Base-by-base conservation (phyloP, 1,284 basidiomycete genomes). In the Sporisorium graminicola region DNA sequence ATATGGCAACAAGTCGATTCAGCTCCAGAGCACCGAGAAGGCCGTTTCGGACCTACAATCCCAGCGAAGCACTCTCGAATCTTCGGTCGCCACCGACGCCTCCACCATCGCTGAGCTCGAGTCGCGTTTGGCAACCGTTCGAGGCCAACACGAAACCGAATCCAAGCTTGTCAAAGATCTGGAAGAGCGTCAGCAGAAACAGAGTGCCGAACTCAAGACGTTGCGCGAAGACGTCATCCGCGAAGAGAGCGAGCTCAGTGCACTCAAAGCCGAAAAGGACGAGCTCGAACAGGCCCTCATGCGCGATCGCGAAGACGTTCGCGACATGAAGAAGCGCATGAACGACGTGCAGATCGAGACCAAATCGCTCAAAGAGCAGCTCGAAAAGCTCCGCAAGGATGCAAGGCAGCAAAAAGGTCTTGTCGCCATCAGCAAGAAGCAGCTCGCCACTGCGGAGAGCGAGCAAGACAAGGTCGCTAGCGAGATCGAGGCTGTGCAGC, bases 321-420 rank as follows among this genome's bases (percentile, higher is more conserved):
- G 96, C 44, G 93, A 91, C 31, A 87, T 98, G 69, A 92, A 98
- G 83, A 91, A 91, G 78, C 91, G 90, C 80, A 92, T 96, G 90
- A 88, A 91, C 26, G 94, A 95, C 83, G 89, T 91, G 18, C 91
- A 92, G 27, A 89, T 91, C 65, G 91, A 95, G 86, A 92, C 91
- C 47, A 90, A 92, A 50, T 86, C 87, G 9, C 86, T 93, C 61
- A 95, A 93, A 87, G 88, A 87, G 10, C 91, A 93, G 74, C 87
- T 95, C 46, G 97, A 98, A 86, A 95, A 94, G 87, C 86, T 91
- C 52, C 94, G 91, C 88, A 98, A 95, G 87, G 95, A 98, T 55
- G 93, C 93, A 0, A 92, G 97, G 84, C 94, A 97, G 85, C 95
- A 98, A 87, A 97, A 95, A 86, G 97, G 96, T 14, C 88, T 97